These are phyloP conservation scores for Suaeda aralocaspica DNA, from an alignment of 148 eudicot species.

Conservation along the genomic window DNA sequence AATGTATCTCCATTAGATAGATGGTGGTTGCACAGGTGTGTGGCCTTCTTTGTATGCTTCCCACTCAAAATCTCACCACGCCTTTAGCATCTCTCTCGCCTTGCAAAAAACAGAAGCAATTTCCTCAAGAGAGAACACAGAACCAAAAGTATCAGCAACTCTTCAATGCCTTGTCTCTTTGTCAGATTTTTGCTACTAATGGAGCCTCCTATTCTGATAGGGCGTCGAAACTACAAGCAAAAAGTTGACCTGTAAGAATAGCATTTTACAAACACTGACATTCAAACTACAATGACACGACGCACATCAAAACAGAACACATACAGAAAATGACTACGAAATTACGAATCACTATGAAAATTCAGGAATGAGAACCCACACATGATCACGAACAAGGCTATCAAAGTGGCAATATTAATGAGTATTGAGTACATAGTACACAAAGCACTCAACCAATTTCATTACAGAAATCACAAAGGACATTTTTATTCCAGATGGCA, in stretches of 20 bases:
- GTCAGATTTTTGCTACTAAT: slow-evolving; percentile 12
- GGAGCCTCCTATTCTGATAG: slow-evolving; percentile 32
- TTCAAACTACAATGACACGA: background rate
- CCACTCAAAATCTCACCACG: slow-evolving; percentile 26
- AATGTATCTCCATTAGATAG: background rate
- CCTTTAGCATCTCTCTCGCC: slow-evolving; percentile 31
- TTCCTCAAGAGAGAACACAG: slow-evolving; percentile 35
- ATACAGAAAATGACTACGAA: background rate
- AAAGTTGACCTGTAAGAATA: background rate
- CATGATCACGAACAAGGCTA: background rate
- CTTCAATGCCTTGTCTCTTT: slow-evolving; percentile 35
- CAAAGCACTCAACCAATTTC: too few species aligned
- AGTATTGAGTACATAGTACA: background rate
- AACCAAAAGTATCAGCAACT: slow-evolving; percentile 40
- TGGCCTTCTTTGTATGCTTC: slow-evolving; percentile 8
- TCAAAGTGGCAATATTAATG: background rate
- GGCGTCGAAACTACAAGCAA: background rate
- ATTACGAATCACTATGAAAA: background rate
- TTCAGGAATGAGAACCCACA: background rate
- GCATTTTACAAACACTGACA: background rate
- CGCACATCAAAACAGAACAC: background rate
- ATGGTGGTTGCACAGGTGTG: slow-evolving; percentile 5
- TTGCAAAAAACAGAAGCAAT: slow-evolving; percentile 39
- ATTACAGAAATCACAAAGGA: too few species aligned
- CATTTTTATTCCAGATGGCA: too few species aligned